Evolutionary conservation across 257 asterid species (phyloP).

Genomic region (Parsonsia alboflavescens): DNA sequence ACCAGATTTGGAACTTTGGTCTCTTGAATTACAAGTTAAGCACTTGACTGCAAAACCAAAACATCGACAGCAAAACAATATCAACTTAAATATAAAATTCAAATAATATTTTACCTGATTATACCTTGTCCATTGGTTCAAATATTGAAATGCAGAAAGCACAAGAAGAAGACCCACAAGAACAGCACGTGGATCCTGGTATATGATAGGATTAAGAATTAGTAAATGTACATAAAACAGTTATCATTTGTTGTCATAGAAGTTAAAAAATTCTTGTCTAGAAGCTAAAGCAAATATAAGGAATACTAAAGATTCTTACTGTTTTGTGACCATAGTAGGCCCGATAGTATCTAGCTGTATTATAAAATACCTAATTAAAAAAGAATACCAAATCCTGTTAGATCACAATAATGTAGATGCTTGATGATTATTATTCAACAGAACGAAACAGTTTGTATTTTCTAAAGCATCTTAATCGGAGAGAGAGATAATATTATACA

Average conservation of each 20-base stretch:
- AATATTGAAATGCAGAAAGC: conserved; percentile 84
- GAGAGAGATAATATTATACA: too few relatives aligned
- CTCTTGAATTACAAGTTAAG: background rate
- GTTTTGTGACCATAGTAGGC: conserved; percentile 98
- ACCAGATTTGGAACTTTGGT: background rate
- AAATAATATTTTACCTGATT: conserved; percentile 51
- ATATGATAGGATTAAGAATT: conserved; percentile 13
- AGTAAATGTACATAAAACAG: background rate
- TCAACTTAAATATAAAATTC: background rate
- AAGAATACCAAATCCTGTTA: conserved; percentile 5
- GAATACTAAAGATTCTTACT: conserved; percentile 39
- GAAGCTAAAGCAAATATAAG: background rate
- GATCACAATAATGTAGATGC: background rate
- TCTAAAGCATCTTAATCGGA: too few relatives aligned
- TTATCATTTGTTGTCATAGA: background rate
- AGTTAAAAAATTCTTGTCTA: too few relatives aligned
- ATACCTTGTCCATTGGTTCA: conserved; percentile 90
- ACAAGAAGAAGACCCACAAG: conserved; percentile 86
- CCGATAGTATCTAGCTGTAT: conserved; percentile 85
- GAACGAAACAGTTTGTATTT: background rate
- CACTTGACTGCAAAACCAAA: background rate
- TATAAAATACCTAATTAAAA: conserved; percentile 63
- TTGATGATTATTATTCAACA: background rate
- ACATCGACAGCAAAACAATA: background rate
- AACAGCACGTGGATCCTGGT: conserved; percentile 91